Evolutionary conservation across 352 stramenopile genomes (phyloP).

Genomic region (Phytophthora sansomeana): DNA sequence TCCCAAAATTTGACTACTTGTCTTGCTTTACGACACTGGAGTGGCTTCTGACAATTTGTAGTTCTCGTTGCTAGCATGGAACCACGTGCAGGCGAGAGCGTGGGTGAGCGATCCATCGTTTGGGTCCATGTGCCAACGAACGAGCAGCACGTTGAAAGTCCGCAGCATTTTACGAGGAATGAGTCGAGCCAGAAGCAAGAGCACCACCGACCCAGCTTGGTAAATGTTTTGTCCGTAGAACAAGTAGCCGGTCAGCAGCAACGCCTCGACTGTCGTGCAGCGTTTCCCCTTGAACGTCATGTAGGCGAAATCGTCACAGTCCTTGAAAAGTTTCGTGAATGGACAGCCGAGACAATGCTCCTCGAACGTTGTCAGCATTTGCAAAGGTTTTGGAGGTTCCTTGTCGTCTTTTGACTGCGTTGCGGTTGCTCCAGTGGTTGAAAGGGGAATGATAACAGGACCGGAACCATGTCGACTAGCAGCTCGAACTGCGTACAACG

Average conservation of each 20-base stretch:
- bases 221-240: constrained; percentile 43
- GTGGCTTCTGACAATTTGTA: constrained; percentile 41
- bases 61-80: constrained; percentile 37
- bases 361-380: constrained; percentile 34
- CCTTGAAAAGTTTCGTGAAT: constrained; percentile 36
- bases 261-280: constrained; percentile 32
- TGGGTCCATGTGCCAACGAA: constrained; percentile 36
- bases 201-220: constrained; percentile 27
- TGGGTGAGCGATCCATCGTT: constrained; percentile 24
- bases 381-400: neutral
- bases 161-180: constrained; percentile 34
- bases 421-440: constrained; percentile 6
- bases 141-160: constrained; percentile 41
- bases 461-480: neutral
- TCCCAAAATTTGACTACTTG: too few species aligned
- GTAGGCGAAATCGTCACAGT: constrained; percentile 44
- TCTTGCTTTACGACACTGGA: constrained; percentile 17
- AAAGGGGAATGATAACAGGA: neutral
- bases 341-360: constrained; percentile 34
- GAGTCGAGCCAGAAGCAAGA: constrained; percentile 35
- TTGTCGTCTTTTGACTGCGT: neutral
- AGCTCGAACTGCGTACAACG: neutral
- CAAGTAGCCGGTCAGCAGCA: constrained; percentile 39
- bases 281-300: constrained; percentile 20
- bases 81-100: constrained; percentile 37